Evolutionary conservation across 2,329 filamentous ascomycete species (phyloP).

Genomic region (Aspergillus quadrilineatus): DNA sequence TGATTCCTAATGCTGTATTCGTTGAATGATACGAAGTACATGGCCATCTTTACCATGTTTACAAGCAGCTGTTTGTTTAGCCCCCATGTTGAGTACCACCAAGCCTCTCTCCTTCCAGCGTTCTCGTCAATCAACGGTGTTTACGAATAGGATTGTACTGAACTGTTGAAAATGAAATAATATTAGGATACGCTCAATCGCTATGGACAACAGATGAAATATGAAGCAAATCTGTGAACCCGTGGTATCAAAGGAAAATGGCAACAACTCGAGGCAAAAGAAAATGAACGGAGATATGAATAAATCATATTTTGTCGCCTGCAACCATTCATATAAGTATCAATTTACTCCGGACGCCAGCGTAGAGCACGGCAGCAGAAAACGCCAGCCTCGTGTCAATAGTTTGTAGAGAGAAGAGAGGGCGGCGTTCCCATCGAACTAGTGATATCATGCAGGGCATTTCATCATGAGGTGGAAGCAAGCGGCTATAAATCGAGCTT

Average conservation of each 20-base stretch:
- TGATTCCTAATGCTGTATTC: too few species aligned
- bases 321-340: background rate
- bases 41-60: background rate
- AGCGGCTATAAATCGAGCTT: slow-evolving; percentile 37
- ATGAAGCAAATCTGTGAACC: slow-evolving; percentile 13
- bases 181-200: slow-evolving; percentile 13
- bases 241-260: slow-evolving; percentile 35
- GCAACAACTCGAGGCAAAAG: slow-evolving; percentile 12
- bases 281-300: slow-evolving; percentile 1
- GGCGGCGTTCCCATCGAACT: background rate
- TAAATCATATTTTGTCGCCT: slow-evolving; percentile 3
- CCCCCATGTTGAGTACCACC: background rate
- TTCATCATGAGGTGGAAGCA: background rate
- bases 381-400: background rate
- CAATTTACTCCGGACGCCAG: slow-evolving; percentile 8
- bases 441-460: background rate
- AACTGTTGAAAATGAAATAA: background rate
- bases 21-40: background rate
- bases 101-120: background rate
- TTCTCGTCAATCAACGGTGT: background rate
- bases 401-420: background rate
- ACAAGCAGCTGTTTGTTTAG: background rate
- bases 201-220: background rate
- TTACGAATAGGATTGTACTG: background rate
- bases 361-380: slow-evolving; percentile 2